These are phyloP conservation scores for Hypoxylon trugodes DNA, from an alignment of 495 filamentous ascomycete genomes.

Conservation along the genomic window DNA sequence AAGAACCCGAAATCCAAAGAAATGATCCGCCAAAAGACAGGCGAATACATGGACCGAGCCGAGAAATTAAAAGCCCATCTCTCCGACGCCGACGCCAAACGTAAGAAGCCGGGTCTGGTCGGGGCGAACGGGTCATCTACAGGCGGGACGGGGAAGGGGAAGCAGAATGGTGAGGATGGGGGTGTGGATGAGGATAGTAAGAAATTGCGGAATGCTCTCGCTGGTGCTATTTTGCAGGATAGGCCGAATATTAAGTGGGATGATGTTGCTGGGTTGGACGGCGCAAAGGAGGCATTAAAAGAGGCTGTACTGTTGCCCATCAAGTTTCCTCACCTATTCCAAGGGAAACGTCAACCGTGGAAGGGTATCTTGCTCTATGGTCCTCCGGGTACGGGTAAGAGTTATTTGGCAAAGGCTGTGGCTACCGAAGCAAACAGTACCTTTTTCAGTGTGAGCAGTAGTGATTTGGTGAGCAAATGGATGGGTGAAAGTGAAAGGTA, in stretches of 20 bases:
- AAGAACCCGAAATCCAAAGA: slow-evolving; percentile 96
- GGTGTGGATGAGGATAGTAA: slow-evolving; percentile 87
- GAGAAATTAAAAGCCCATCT: slow-evolving; percentile 96
- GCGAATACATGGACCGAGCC: slow-evolving; percentile 97
- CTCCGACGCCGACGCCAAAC: slow-evolving; percentile 75
- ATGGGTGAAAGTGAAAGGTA: slow-evolving; percentile 99
- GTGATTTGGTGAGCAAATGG: slow-evolving; percentile 97
- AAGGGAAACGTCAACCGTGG: slow-evolving; percentile 97
- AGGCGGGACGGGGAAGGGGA: slow-evolving; percentile 67
- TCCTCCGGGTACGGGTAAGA: slow-evolving; percentile 96
- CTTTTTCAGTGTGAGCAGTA: slow-evolving; percentile 98
- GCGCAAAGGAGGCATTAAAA: slow-evolving; percentile 95
- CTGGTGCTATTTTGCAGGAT: slow-evolving; percentile 91
- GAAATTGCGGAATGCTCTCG: slow-evolving; percentile 88
- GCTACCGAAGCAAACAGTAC: slow-evolving; percentile 98
- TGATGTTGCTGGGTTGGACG: slow-evolving; percentile 95
- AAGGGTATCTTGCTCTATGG: slow-evolving; percentile 97
- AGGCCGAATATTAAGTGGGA: slow-evolving; percentile 97
- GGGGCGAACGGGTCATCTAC: slow-evolving; percentile 85
- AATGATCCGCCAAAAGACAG: slow-evolving; percentile 92
- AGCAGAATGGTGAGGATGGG: slow-evolving; percentile 55
- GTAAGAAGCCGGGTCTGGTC: slow-evolving; percentile 76
- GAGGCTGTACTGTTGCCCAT: slow-evolving; percentile 97
- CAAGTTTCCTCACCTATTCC: slow-evolving; percentile 96
- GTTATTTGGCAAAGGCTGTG: slow-evolving; percentile 94